Evolutionary conservation across 2,329 filamentous ascomycete genomes (phyloP).

Genomic region (Hymenoscyphus repandus): DNA sequence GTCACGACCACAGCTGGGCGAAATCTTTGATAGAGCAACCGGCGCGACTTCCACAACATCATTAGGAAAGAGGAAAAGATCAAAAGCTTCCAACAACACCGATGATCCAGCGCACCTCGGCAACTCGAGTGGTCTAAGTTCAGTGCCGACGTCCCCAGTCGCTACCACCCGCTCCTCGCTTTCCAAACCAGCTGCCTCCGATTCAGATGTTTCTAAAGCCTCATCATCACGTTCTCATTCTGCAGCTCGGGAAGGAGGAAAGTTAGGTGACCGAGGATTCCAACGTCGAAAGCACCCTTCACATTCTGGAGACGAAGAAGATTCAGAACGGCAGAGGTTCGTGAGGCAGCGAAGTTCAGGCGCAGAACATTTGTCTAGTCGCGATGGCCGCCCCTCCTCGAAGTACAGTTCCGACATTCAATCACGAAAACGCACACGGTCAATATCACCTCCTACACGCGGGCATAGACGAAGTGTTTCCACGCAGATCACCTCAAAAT

Average conservation of each 20-base stretch:
- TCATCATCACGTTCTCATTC: conserved; percentile 25
- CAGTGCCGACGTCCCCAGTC: conserved; percentile 50
- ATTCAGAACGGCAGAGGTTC: conserved; percentile 10
- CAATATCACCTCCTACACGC: conserved; percentile 54
- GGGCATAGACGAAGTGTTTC: conserved; percentile 60
- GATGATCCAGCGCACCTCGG: conserved; percentile 22
- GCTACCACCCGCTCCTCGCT: conserved; percentile 28
- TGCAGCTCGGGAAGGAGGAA: conserved; percentile 31
- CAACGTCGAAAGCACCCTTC: conserved; percentile 37
- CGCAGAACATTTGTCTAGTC: conserved; percentile 19
- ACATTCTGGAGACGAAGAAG: conserved; percentile 27
- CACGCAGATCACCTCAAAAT: conserved; percentile 53
- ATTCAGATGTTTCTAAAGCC: conserved; percentile 42
- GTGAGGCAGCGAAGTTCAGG: conserved; percentile 24
- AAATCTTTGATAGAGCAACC: conserved; percentile 18
- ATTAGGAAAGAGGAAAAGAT: conserved; percentile 47
- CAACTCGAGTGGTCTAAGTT: conserved; percentile 51
- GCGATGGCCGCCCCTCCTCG: conserved; percentile 16
- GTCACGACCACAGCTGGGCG: conserved; percentile 15
- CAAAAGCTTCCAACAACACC: conserved; percentile 18
- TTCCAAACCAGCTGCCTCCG: conserved; percentile 42
- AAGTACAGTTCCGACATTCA: conserved; percentile 16
- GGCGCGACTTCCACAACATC: conserved; percentile 29
- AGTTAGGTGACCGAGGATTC: conserved; percentile 30
- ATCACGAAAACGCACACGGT: conserved; percentile 33